Percentiles rank a stretch among this genome's conserved stretches.
Conservation (phyloP, 2,329 filamentous ascomycete genomes). For the Xylaria sp. region DNA sequence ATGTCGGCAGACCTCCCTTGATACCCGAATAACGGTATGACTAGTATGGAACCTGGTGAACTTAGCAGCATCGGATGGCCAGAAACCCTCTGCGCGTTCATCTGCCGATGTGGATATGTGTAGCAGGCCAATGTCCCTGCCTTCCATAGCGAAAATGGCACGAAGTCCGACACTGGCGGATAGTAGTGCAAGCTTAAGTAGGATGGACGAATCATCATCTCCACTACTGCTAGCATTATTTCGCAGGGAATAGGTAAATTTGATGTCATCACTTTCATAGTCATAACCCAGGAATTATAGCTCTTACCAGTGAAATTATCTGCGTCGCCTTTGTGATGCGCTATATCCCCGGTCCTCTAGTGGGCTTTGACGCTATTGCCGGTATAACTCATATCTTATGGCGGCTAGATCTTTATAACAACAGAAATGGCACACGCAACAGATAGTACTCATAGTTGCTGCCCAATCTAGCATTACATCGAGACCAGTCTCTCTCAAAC, state of each 20-base stretch:
- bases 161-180: background rate
- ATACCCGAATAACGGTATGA: background rate
- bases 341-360: background rate
- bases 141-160: background rate
- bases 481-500: background rate
- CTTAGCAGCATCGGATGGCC: background rate
- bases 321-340: background rate
- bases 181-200: background rate
- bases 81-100: background rate
- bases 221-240: background rate
- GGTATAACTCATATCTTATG: background rate
- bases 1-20: conserved; percentile 11
- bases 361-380: background rate
- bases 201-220: conserved; percentile 8
- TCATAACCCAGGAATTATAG: background rate
- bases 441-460: background rate
- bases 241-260: background rate
- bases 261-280: conserved; percentile 3
- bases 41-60: background rate
- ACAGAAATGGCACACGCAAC: background rate
- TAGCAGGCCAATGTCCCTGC: background rate
- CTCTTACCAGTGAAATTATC: background rate
- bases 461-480: background rate
- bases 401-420: background rate
- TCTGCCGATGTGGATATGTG: background rate